Conservation (phyloP, 768 basidiomycete species). For the Phylloporus scabripes region DNA sequence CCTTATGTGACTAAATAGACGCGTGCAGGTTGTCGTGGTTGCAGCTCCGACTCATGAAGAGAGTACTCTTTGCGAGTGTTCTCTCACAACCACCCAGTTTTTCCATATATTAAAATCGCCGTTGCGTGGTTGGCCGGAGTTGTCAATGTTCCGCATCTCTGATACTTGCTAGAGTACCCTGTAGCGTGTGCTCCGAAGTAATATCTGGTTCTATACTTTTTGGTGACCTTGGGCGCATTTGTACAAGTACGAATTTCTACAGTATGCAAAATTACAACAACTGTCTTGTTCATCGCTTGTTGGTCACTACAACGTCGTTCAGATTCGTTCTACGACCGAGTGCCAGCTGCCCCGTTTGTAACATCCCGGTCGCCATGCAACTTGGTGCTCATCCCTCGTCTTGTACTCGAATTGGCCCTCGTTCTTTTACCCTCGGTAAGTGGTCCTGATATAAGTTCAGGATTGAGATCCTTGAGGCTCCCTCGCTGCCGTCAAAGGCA, state of each 20-base stretch:
- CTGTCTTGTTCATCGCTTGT: conserved; percentile 16
- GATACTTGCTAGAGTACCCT: neutral
- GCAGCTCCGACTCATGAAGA: conserved; percentile 76
- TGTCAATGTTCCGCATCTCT: neutral
- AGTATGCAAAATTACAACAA: conserved; percentile 16
- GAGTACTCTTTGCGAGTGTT: neutral
- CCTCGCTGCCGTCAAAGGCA: conserved; percentile 22
- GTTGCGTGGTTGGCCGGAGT: neutral
- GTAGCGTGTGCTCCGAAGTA: neutral
- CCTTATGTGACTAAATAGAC: conserved; percentile 10
- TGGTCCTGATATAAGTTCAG: conserved; percentile 22
- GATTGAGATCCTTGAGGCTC: neutral
- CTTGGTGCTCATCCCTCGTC: conserved; percentile 4
- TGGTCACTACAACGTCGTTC: neutral
- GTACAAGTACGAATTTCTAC: no score
- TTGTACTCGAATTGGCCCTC: conserved; percentile 22
- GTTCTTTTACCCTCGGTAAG: conserved; percentile 12
- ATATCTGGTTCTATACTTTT: neutral
- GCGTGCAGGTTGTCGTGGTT: conserved; percentile 74
- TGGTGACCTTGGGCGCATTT: no score
- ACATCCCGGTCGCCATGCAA: conserved; percentile 21
- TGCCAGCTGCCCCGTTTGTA: neutral
- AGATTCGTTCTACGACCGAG: neutral
- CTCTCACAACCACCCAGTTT: neutral
- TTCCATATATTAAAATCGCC: neutral